Percentiles rank a stretch among this genome's conserved stretches.
Conservation (phyloP, 768 basidiomycete species). For the Clathrus columnatus region DNA sequence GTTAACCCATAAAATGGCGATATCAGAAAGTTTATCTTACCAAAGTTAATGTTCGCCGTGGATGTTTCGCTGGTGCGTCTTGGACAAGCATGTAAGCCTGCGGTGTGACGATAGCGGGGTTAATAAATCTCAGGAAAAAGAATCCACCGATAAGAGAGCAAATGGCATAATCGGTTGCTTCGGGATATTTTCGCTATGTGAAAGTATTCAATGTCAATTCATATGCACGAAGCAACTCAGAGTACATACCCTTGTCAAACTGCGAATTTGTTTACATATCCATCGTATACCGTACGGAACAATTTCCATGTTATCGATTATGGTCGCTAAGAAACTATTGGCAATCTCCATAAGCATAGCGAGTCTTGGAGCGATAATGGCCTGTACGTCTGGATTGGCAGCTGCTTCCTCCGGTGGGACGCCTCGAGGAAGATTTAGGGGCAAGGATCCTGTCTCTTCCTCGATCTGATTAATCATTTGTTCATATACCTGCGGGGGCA, state of each 20-base stretch:
- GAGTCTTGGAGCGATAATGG: constrained; percentile 92
- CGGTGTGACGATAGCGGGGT: constrained; percentile 97
- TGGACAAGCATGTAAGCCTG: constrained; percentile 99
- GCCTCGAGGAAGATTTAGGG: constrained; percentile 83
- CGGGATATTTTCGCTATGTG: constrained; percentile 90
- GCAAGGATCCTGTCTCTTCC: constrained; percentile 89
- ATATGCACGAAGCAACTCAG: too few species aligned
- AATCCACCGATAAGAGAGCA: constrained; percentile 98
- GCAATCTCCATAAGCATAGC: constrained; percentile 99
- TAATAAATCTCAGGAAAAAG: constrained; percentile 99
- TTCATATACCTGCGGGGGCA: constrained; percentile 89
- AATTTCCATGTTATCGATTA: constrained; percentile 97
- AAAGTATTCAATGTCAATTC: too few species aligned
- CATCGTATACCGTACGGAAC: constrained; percentile 99
- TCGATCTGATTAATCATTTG: constrained; percentile 99
- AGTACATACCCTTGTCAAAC: constrained; percentile 75
- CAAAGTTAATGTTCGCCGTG: constrained; percentile 89
- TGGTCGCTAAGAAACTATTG: constrained; percentile 92
- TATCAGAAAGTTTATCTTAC: constrained; percentile 26
- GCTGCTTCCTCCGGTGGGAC: constrained; percentile 93
- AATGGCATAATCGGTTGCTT: constrained; percentile 96
- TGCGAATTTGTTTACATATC: constrained; percentile 99
- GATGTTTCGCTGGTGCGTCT: constrained; percentile 95
- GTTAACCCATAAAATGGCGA: neutral
- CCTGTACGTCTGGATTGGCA: constrained; percentile 91